A percentile compares a stretch with the other conserved stretches of the same genome.
Conservation (phyloP, 371 early-diverging fungal species). For the Mortierella sp. region DNA sequence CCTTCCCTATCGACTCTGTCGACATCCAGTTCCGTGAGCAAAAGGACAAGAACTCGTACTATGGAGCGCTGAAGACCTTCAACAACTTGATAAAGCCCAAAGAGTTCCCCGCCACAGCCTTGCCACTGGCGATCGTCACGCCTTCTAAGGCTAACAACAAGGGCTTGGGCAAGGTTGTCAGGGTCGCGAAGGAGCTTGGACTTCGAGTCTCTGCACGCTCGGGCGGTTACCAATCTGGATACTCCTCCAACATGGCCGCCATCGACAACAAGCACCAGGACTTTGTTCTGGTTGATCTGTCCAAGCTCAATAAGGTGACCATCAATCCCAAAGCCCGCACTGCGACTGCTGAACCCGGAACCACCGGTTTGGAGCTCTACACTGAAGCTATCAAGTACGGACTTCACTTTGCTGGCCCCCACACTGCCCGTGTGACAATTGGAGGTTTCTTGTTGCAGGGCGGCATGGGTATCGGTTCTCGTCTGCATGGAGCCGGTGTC, state of each 20-base stretch:
- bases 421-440: conserved; percentile 45
- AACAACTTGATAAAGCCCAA: conserved; percentile 42
- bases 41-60: conserved; percentile 26
- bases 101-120: conserved; percentile 35
- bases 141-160: conserved; percentile 40
- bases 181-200: conserved; percentile 28
- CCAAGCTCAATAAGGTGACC: conserved; percentile 37
- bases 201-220: conserved; percentile 52
- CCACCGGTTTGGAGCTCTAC: conserved; percentile 37
- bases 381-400: conserved; percentile 46
- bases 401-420: conserved; percentile 37
- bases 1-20: conserved; percentile 19
- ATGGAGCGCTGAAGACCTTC: conserved; percentile 38
- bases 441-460: conserved; percentile 65
- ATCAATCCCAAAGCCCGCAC: conserved; percentile 30
- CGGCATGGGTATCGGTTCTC: conserved; percentile 62
- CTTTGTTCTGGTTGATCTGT: conserved; percentile 43
- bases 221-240: conserved; percentile 50
- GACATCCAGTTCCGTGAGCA: conserved; percentile 42
- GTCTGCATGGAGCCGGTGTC: conserved; percentile 56
- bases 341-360: conserved; percentile 51
- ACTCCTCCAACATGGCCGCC: conserved; percentile 53
- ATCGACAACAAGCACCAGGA: conserved; percentile 34
- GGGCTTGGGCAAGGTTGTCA: conserved; percentile 24
- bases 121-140: conserved; percentile 34